phyloP scores from a whole-genome alignment of 1,284 basidiomycete species.

The Schizophyllum commune region DNA sequence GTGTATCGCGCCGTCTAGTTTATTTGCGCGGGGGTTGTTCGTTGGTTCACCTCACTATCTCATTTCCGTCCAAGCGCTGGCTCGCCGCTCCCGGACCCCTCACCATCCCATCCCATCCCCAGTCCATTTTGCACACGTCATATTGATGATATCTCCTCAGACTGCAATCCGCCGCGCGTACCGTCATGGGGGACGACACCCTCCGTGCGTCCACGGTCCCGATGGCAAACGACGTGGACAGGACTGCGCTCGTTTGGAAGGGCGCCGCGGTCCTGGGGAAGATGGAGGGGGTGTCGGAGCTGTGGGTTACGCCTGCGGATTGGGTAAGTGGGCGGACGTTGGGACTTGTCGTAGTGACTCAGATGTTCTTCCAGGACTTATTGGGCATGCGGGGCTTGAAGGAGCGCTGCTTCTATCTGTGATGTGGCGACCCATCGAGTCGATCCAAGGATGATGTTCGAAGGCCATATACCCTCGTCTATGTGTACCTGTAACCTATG shows the following conservation, averaged over 20 bases:
- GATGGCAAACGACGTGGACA: conserved; percentile 89
- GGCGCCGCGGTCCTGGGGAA: conserved; percentile 91
- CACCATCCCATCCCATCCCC: too few relatives aligned
- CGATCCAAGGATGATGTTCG: not conserved
- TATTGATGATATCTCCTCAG: conserved; percentile 27
- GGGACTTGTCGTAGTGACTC: too few relatives aligned
- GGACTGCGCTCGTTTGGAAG: conserved; percentile 88
- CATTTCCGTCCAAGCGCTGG: too few relatives aligned
- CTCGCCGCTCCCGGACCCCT: too few relatives aligned
- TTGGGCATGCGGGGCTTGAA: conserved; percentile 74
- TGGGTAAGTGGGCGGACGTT: too few relatives aligned
- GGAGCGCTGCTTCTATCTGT: conserved; percentile 73
- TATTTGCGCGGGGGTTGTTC: too few relatives aligned
- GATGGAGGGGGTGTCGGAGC: conserved; percentile 82
- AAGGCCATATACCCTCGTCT: too few relatives aligned
- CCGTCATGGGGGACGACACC: conserved; percentile 54
- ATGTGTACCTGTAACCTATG: not conserved
- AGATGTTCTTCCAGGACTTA: conserved; percentile 51
- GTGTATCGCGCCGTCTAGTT: too few relatives aligned
- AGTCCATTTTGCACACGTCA: too few relatives aligned
- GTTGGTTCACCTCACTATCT: too few relatives aligned
- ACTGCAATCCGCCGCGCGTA: conserved; percentile 80
- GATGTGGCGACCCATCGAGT: conserved; percentile 3
- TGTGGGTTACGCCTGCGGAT: conserved; percentile 84
- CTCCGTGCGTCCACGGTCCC: conserved; percentile 85